Evolutionary conservation across 805 yeast genomes (phyloP), one percentile per base, ranked within the genome.

Genomic region (Helenozyma rhizophorensis): DNA sequence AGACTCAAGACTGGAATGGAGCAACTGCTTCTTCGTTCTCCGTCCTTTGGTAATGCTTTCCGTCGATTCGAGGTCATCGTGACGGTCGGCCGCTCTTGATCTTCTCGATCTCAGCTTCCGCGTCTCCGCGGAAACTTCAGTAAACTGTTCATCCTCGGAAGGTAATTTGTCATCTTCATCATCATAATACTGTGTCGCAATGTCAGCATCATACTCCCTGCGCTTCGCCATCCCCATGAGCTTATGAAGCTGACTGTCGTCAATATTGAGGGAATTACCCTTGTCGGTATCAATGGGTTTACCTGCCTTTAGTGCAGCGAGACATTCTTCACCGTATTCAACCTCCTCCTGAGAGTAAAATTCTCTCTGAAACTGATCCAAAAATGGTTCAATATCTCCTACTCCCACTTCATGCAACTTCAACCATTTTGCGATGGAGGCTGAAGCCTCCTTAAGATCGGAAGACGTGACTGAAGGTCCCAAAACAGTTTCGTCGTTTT

Each of bases 401-500:
- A 42, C 40, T 9, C 43, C 45, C 4, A 25, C 35, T 5, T 28
- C 35, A 16, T 46, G 50, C 14, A 34, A 32, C 12, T 28, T 53
- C 24, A 66, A 43, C 62, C 73, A 76, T 39, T 63, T 70, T 29
- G 60, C 56, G 10, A 78, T 52, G 19, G 60, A 50, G 5, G 58
- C 64, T 11, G 56, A 38, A 5, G 58, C 59, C 9, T 58, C 61
- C 9, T 50, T 49, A 12, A 79, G 40, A 5, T 42, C 42, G 2
- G 56, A 58, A 6, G 53, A 39, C 1, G 62, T 44, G 1, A 68
- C 44, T 1, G 51, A 32, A 0, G 47, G 34, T 1, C 66, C 68
- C 10, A 78, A 48, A 11, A 60, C 47, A 39, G 72, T 74, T 3
- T 48, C 48, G 27, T 63, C 73, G 19, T 56, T 62, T 19, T 65